phyloP scores from a whole-genome alignment of 345 rosid species.

The Barbarea vulgaris region DNA sequence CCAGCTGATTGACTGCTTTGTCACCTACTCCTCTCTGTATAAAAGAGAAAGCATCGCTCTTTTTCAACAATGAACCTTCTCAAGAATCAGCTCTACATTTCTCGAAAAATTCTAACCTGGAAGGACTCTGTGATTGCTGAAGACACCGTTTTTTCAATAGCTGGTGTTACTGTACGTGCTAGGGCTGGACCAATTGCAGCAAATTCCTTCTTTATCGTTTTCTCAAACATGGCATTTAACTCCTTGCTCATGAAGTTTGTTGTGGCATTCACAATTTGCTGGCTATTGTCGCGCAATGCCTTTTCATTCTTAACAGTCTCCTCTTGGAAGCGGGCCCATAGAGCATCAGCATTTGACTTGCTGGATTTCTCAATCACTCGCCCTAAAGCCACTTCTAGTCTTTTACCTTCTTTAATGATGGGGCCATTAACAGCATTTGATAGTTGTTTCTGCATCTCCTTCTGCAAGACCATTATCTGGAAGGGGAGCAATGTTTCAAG shows the following conservation, averaged over 20 bases:
- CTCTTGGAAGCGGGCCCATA: slow-evolving; percentile 81
- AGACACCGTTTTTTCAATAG: slow-evolving; percentile 49
- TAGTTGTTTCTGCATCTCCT: slow-evolving; percentile 80
- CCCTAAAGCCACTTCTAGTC: slow-evolving; percentile 71
- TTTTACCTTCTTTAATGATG: slow-evolving; percentile 69
- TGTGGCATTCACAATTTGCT: slow-evolving; percentile 56
- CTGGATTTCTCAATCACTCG: slow-evolving; percentile 63
- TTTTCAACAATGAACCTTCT: not conserved
- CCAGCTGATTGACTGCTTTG: slow-evolving; percentile 81
- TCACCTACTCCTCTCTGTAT: slow-evolving; percentile 84
- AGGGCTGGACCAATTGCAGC: slow-evolving; percentile 53
- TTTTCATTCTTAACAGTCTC: slow-evolving; percentile 68
- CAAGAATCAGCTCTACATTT: slow-evolving; percentile 4
- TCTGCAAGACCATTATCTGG: slow-evolving; percentile 64
- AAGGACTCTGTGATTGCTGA: slow-evolving; percentile 64
- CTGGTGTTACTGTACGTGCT: slow-evolving; percentile 59
- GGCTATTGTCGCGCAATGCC: slow-evolving; percentile 52
- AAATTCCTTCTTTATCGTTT: slow-evolving; percentile 65
- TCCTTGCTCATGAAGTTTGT: slow-evolving; percentile 64
- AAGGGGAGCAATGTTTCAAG: not conserved
- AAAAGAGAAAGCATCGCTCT: slow-evolving; percentile 29
- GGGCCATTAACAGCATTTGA: slow-evolving; percentile 55
- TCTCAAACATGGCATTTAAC: slow-evolving; percentile 57
- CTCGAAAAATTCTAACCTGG: slow-evolving; percentile 59
- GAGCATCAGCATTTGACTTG: slow-evolving; percentile 73